A percentile compares a stretch with the other conserved stretches of the same genome.
Evolutionary conservation across 31 red algal genomes (phyloP).

Genomic region (Asparagopsis taxiformis): DNA sequence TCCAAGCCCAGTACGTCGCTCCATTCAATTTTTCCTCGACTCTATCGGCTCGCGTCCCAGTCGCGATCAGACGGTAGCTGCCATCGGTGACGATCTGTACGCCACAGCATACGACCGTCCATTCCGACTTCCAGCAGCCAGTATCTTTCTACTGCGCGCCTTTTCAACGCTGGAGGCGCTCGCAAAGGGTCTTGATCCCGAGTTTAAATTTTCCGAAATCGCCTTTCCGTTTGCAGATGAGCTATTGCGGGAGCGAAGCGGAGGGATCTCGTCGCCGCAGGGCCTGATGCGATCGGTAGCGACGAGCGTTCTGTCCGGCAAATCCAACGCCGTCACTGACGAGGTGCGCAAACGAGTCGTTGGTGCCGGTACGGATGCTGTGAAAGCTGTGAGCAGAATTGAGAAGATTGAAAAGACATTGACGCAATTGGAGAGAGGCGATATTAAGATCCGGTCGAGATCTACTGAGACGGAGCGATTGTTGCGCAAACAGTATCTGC

Average conservation of each 20-base stretch:
- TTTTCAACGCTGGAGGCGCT: slow-evolving; percentile 85
- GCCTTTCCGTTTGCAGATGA: slow-evolving; percentile 75
- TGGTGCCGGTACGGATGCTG: slow-evolving; percentile 40
- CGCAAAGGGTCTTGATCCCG: slow-evolving; percentile 61
- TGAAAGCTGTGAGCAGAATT: slow-evolving; percentile 49
- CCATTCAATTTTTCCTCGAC: slow-evolving; percentile 88
- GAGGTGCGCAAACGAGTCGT: slow-evolving; percentile 28
- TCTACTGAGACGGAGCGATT: slow-evolving; percentile 79
- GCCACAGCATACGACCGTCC: slow-evolving; percentile 79
- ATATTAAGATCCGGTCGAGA: slow-evolving; percentile 66
- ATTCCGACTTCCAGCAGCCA: slow-evolving; percentile 89
- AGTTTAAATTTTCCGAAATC: slow-evolving; percentile 79
- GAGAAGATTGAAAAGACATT: slow-evolving; percentile 76
- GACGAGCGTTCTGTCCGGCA: slow-evolving; percentile 21
- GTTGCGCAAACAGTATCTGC: slow-evolving; percentile 67
- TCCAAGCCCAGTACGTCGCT: slow-evolving; percentile 61
- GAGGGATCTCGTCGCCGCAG: slow-evolving; percentile 22
- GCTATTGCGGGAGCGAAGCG: slow-evolving; percentile 48
- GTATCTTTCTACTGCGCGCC: slow-evolving; percentile 87
- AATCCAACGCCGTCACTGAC: slow-evolving; percentile 23
- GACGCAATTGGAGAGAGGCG: slow-evolving; percentile 65
- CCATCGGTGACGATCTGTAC: slow-evolving; percentile 90
- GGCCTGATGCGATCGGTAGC: slow-evolving; percentile 28
- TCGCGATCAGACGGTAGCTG: slow-evolving; percentile 83
- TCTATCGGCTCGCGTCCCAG: slow-evolving; percentile 55